Evolutionary conservation across 148 eudicot species (phyloP).

Genomic region (Pharnaceum exiguum): DNA sequence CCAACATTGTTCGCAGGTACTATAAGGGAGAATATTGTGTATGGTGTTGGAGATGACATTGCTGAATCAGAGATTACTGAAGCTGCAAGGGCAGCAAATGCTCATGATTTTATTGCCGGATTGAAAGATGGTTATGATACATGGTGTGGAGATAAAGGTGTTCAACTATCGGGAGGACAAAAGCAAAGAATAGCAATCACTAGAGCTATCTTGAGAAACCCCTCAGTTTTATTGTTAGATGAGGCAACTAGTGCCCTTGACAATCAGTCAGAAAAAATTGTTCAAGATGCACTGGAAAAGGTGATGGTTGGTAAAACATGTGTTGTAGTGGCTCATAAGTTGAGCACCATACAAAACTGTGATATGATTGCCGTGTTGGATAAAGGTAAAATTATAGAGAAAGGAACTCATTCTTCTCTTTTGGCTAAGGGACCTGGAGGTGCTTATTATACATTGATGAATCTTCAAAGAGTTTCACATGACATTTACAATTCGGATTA

Average conservation of each 20-base stretch:
- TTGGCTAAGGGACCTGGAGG: constrained; percentile 34
- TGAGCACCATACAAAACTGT: constrained; percentile 60
- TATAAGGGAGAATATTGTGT: constrained; percentile 45
- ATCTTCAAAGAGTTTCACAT: constrained; percentile 11
- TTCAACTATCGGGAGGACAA: constrained; percentile 39
- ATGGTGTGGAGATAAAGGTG: constrained; percentile 52
- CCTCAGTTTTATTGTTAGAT: constrained; percentile 14
- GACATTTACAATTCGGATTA: no score
- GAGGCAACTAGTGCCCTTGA: constrained; percentile 28
- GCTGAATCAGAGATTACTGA: constrained; percentile 43
- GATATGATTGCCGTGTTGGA: constrained; percentile 60
- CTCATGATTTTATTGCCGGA: constrained; percentile 47
- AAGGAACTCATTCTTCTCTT: constrained; percentile 48
- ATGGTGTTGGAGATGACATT: constrained; percentile 25
- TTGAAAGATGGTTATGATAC: constrained; percentile 53
- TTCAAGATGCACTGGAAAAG: constrained; percentile 20
- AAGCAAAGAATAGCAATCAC: constrained; percentile 29
- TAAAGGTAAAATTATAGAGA: constrained; percentile 53
- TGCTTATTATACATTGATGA: constrained; percentile 22
- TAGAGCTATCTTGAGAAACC: constrained; percentile 19
- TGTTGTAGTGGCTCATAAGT: constrained; percentile 57
- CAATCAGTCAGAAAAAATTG: constrained; percentile 19
- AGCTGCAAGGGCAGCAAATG: constrained; percentile 59
- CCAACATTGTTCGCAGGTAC: constrained; percentile 52
- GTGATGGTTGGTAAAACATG: constrained; percentile 26